Evolutionary conservation across 2,329 filamentous ascomycete species (phyloP), one percentile per base, ranked within the genome.

Genomic region (Epichloe typhina): DNA sequence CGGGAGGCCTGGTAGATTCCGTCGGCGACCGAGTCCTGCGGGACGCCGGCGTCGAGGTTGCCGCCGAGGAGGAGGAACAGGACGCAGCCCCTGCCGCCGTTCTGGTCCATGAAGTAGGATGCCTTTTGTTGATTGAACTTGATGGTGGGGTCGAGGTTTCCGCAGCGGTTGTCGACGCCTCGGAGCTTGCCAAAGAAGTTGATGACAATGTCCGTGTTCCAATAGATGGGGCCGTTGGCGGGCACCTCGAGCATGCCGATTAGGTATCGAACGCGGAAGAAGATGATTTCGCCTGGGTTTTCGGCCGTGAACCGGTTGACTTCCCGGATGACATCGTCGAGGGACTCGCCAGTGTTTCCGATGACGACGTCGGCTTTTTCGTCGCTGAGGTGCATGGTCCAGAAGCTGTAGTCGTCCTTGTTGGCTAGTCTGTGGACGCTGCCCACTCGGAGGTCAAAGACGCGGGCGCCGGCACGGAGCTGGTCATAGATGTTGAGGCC

Each of bases 391-490:
- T 73, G 68, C 33, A 70, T 66, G 13, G 66, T 64, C 52, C 70
- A 68, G 61, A 69, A 74, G 39, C 67, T 54, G 17, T 59, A 58
- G 5, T 52, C 35, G 47, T 36, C 40, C 8, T 45, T 54, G 15
- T 58, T 50, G 7, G 49, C 45, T 7, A 51, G 37, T 3, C 52
- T 42, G 49, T 62, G 59, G 3, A 62, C 52, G 2, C 54, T 61
- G 19, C 68, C 68, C 3, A 73, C 65, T 1, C 73, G 64, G 5
- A 76, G 59, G 53, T 76, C 73, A 50, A 76, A 74, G 54, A 68
- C 72, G 8, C 73, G 65, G 4, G 72, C 65, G 0, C 73, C 73
- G 3, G 64, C 64, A 19, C 65, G 62, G 11, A 75, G 66, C 52
- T 76, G 73, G 43, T 69, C 59, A 53, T 69, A 68, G 49, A 74